phyloP scores from a whole-genome alignment of 495 filamentous ascomycete species.

The Poronia punctata region DNA sequence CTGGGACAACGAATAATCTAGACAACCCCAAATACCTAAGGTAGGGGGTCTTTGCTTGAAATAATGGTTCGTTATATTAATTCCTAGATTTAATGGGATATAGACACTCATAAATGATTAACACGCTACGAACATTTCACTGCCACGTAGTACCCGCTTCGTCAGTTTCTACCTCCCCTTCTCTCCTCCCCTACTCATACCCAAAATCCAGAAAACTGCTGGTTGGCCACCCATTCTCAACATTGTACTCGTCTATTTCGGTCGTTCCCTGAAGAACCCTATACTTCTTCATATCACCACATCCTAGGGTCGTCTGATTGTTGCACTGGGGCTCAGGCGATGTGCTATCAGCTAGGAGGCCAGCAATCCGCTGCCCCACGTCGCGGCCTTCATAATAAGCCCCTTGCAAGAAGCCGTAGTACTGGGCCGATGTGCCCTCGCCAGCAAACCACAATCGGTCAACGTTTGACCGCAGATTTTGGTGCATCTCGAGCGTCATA shows the following conservation, averaged over 20 bases:
- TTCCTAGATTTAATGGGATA: too few relatives aligned
- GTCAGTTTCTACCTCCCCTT: not conserved
- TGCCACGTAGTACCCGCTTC: too few relatives aligned
- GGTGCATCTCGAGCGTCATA: slow-evolving; percentile 59
- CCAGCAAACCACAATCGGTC: slow-evolving; percentile 64
- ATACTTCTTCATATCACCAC: slow-evolving; percentile 19
- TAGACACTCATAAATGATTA: too few relatives aligned
- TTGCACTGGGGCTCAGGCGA: slow-evolving; percentile 16
- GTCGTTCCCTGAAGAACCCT: slow-evolving; percentile 24
- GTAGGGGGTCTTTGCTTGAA: too few relatives aligned
- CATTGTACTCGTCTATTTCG: slow-evolving; percentile 13
- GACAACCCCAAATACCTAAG: not conserved
- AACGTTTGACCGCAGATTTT: slow-evolving; percentile 65
- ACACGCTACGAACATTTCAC: too few relatives aligned
- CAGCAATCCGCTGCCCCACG: slow-evolving; percentile 46
- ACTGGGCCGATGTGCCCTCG: slow-evolving; percentile 61
- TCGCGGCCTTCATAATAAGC: slow-evolving; percentile 54
- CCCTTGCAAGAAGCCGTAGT: slow-evolving; percentile 65
- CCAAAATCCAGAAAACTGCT: slow-evolving; percentile 27
- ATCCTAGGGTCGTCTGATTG: slow-evolving; percentile 19
- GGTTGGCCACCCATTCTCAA: slow-evolving; percentile 26
- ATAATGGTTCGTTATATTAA: too few relatives aligned
- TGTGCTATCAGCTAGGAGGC: too few relatives aligned
- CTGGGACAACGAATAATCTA: slow-evolving; percentile 25
- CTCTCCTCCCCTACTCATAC: slow-evolving; percentile 5